Base-by-base conservation (phyloP, 139 green algal species). In the Chlorella ohadii region DNA sequence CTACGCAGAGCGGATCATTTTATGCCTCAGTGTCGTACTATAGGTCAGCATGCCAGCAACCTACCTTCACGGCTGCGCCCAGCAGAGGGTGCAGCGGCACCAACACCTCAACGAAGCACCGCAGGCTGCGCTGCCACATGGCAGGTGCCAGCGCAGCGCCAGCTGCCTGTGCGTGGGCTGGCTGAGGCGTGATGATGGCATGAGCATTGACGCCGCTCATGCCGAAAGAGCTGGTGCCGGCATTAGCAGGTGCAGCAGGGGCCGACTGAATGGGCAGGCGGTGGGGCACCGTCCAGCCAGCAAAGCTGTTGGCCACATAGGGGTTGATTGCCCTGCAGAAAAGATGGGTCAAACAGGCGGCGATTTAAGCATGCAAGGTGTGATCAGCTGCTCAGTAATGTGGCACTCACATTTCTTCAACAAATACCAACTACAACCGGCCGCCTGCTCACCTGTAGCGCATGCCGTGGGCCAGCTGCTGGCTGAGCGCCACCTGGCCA, bases 171-270 rank as follows among this genome's bases (percentile, higher is more conserved):
- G 19, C 39, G 17, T 33, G 17, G 19, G 74, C 55, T 22, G 39
- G 9, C 76, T 16, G 33, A 36, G 41, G 31, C 0, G 22, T 31
- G 63, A 96, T 36, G 63, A 96, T 89, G 28, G 90, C 92, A 47
- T 97, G 93, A 0, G 94, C 94, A 79, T 97, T 97, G n/a, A 96
- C 92, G 33, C 94, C 94, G 55, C 86, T 92, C 94, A 97, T 97
- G 63, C 94, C 94, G 76, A 97, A 97, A 7, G 89, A 95, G 91
- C 92, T 96, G 13, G 94, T 96, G 38, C 94, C 94, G 6, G 86
- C 88, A 59, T 74, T 39, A 4, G 44, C 73, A 6, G 85, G 31
- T 19, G 57, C 27, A 22, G 44, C 61, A 33, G 81, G 73, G 28
- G 73, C 64, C 2, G 33, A 56, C 74, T 94, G 85, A 22, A 95